These are phyloP conservation scores for Ascocoryne sarcoides DNA, from an alignment of 2,329 filamentous ascomycete species.

Conservation along the genomic window DNA sequence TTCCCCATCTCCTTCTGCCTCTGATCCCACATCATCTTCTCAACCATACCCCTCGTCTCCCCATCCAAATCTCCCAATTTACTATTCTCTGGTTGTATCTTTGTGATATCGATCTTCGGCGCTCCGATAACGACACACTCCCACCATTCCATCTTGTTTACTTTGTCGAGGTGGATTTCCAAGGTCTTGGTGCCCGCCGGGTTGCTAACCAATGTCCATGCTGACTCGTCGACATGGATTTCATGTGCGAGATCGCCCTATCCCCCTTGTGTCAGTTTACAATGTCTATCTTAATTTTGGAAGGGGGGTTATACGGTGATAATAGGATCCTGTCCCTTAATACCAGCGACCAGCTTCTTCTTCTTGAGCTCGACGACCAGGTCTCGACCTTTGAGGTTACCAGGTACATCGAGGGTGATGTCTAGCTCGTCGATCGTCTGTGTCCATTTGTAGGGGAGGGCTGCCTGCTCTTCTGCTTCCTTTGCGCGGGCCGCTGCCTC, in stretches of 20 bases:
- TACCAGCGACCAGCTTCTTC: slow-evolving; percentile 63
- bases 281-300: not conserved
- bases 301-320: slow-evolving; percentile 54
- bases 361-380: slow-evolving; percentile 77
- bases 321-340: slow-evolving; percentile 83
- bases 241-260: slow-evolving; percentile 79
- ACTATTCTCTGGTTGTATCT: slow-evolving; percentile 88
- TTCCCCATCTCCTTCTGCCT: slow-evolving; percentile 88
- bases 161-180: slow-evolving; percentile 85
- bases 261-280: not conserved
- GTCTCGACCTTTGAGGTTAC: slow-evolving; percentile 76
- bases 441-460: slow-evolving; percentile 93
- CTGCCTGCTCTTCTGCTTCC: slow-evolving; percentile 79
- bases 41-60: slow-evolving; percentile 91
- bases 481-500: slow-evolving; percentile 54
- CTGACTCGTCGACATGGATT: slow-evolving; percentile 77
- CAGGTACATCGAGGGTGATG: slow-evolving; percentile 67
- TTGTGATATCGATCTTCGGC: slow-evolving; percentile 88
- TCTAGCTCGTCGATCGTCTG: slow-evolving; percentile 88
- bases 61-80: slow-evolving; percentile 90
- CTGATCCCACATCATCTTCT: slow-evolving; percentile 99
- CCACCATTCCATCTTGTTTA: slow-evolving; percentile 99
- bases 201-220: slow-evolving; percentile 79
- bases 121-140: slow-evolving; percentile 78
- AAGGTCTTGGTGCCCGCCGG: slow-evolving; percentile 57